These are phyloP conservation scores for Alnus rubra DNA, from an alignment of 306 rosid species.

Conservation along the genomic window DNA sequence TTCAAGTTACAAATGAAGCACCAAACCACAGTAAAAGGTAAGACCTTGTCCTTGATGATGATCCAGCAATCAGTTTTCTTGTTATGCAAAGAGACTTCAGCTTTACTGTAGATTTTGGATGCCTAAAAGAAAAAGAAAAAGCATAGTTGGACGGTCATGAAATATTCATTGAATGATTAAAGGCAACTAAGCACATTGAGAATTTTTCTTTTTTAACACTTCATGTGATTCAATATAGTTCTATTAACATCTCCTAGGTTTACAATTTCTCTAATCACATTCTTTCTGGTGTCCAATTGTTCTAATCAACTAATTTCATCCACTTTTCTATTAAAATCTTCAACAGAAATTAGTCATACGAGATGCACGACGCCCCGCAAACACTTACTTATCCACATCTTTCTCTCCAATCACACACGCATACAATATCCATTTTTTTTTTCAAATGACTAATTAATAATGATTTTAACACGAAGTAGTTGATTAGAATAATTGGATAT, in stretches of 20 bases:
- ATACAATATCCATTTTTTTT: not conserved
- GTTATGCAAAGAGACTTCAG: constrained; percentile 69
- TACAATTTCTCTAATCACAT: too few relatives aligned
- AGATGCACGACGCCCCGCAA: not conserved
- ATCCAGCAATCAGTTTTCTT: constrained; percentile 92
- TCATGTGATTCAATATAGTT: too few relatives aligned
- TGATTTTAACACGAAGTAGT: not conserved
- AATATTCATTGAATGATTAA: constrained; percentile 4
- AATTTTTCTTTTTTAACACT: not conserved
- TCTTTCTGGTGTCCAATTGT: not conserved
- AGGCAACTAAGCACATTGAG: not conserved
- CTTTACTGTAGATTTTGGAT: constrained; percentile 56
- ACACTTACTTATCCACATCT: not conserved
- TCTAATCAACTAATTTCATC: too few relatives aligned
- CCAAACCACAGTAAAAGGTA: constrained; percentile 16
- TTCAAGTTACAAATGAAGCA: not conserved
- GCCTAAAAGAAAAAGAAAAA: constrained; percentile 44
- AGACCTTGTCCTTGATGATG: constrained; percentile 85
- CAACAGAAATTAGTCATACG: not conserved
- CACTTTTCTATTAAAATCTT: not conserved
- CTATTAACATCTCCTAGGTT: too few relatives aligned
- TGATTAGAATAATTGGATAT: too few relatives aligned
- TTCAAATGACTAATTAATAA: not conserved
- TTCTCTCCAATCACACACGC: not conserved
- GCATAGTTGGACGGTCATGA: not conserved